Conservation (phyloP, 73 alveolate genomes). For the Diophrys appendiculata region DNA sequence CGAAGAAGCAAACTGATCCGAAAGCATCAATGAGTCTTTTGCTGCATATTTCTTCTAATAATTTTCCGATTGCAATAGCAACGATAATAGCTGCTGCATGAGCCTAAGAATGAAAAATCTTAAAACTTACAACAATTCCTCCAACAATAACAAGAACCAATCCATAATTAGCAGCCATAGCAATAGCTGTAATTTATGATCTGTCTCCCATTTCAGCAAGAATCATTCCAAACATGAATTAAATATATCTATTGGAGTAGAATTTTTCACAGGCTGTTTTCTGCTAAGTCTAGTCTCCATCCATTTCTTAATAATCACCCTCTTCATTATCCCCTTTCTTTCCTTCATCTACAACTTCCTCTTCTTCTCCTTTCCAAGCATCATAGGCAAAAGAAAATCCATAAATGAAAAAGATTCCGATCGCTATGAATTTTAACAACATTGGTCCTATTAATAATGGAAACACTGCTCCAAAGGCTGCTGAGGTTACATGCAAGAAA, state of each 20-base stretch:
- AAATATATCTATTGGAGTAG: background rate
- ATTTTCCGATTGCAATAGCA: background rate
- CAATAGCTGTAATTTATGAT: conserved; percentile 21
- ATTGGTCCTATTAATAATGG: conserved; percentile 11
- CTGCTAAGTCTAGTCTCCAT: background rate
- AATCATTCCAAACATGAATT: conserved; percentile 12
- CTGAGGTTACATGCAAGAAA: conserved; percentile 48
- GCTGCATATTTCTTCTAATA: too few relatives aligned
- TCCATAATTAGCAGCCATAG: conserved; percentile 38
- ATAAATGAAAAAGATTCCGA: conserved; percentile 8
- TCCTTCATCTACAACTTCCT: background rate
- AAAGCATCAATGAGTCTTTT: background rate
- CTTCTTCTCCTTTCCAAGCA: background rate
- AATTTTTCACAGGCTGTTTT: background rate
- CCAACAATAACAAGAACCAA: conserved; percentile 2
- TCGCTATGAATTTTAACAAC: background rate
- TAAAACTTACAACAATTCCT: conserved; percentile 12
- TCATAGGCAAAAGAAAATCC: conserved; percentile 14
- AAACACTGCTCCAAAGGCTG: conserved; percentile 48
- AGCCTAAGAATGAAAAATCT: too few relatives aligned
- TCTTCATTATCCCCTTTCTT: background rate
- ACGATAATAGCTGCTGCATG: background rate
- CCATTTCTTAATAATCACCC: background rate
- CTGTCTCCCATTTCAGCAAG: conserved; percentile 30
- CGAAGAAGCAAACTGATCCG: background rate